Evolutionary conservation across 1,284 basidiomycete species (phyloP), one percentile per base, ranked within the genome.

Genomic region (Leccinum pallidistipes): DNA sequence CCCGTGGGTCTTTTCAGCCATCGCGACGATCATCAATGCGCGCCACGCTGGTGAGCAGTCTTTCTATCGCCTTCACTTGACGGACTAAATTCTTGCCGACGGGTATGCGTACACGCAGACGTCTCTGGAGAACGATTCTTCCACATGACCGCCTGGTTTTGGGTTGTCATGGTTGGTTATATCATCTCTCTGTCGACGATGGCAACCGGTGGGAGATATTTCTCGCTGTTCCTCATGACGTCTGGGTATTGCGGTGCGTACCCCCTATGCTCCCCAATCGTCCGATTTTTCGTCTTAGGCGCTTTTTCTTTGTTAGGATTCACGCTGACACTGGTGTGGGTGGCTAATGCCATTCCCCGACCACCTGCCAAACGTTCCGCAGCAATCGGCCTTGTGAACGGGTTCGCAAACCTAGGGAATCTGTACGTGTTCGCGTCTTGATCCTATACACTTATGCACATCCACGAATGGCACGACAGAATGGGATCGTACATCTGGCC

Each of bases 201-300:
- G 74, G 78, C 76, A 7, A 78, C 79, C 3, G 82, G 75, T 1
- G 84, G 79, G 3, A 81, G 88, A 58, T 90, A 91, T 67, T 76
- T 90, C 47, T 80, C 84, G 1, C 74, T 90, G 70, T 90, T 90
- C 74, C 76, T 88, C 32, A 86, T 88, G 86, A 81, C 86, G 0
- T 72, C 71, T 57, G 85, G 85, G 54, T 84, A 84, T 65, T 77
- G 76, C 5, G 86, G 85, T 83, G 55, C 49, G 81, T 72, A 21
- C 18, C 3, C 12, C 29, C n/a, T 27, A 29, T 36, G 24, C 45
- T 11, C 47, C 31, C 43, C 29, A 36, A 21, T 56, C 54, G 0
- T 40, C 31, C n/a, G 12, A 12, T 2, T 14, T 47, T 21, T 55
- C 8, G 29, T 5, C 40, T 31, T 36, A 49, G 3, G 8, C 16